Base-by-base conservation (phyloP, 2,329 filamentous ascomycete species). In the Verticillium albo-atrum region DNA sequence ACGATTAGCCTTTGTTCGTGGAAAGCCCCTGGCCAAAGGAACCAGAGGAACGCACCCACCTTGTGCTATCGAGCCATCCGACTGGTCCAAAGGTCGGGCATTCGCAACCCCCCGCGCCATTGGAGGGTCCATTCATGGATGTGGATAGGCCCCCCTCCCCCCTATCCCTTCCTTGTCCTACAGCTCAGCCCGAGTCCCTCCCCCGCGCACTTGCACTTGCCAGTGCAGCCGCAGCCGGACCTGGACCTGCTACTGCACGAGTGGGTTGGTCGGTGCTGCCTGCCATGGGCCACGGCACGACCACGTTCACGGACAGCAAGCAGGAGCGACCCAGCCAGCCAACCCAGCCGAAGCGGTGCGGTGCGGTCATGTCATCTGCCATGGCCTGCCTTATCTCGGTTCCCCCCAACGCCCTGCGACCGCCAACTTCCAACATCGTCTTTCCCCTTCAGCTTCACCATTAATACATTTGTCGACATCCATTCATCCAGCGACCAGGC, bases 91-190 rank as follows among this genome's bases (percentile, higher is more conserved):
- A 7, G 42, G n/a, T 3, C 20, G 20, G n/a, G n/a, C 42, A 47
- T 23, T 23, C 42, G 9, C 20, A 47, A 25, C 10, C n/a, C 42
- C 42, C 42, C 42, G 42, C 42, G n/a, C 42, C 42, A 47, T 47
- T 47, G 42, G 42, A 23, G 20, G 42, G 25, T n/a, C 42, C 42
- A 14, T 23, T 25, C n/a, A 12, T 47, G n/a, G 3, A 23, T 20
- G 42, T 47, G 42, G 42, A 60, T 51, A 54, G 15, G 60, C 57
- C 12, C 52, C 25, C 52, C n/a, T 54, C 52, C 52, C 52, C 26
- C 14, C 23, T 30, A 54, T 54, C 52, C 52, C 52, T 47, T 47
- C 42, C 42, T 17, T 54, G 52, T 30, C 52, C 52, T 25, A 54
- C 26, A 28, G 23, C 26, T 3, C 26, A 28, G 23, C 26, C 6